Evolutionary conservation across 2,329 filamentous ascomycete genomes (phyloP).

Genomic region (Pestalotiopsis sp.): DNA sequence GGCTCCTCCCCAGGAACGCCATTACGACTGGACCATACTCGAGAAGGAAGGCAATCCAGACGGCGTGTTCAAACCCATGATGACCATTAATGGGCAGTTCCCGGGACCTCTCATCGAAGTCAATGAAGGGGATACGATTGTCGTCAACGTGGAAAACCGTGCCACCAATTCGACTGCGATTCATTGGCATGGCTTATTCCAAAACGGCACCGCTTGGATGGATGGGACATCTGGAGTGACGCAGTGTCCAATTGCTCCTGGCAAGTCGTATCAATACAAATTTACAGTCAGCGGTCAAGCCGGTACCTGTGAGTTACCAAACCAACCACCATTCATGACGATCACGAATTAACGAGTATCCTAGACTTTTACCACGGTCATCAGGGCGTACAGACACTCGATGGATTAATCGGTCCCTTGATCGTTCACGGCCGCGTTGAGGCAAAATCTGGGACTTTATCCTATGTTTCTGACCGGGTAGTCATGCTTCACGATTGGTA

Average conservation of each 20-base stretch:
- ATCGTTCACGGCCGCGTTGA: constrained; percentile 61
- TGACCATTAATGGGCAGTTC: constrained; percentile 75
- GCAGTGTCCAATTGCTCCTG: constrained; percentile 68
- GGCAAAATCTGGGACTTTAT: constrained; percentile 48
- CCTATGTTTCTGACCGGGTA: constrained; percentile 60
- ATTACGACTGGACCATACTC: constrained; percentile 62
- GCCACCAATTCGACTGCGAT: constrained; percentile 67
- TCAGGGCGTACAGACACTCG: constrained; percentile 62
- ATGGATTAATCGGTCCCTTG: constrained; percentile 67
- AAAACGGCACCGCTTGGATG: constrained; percentile 75
- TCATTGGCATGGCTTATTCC: constrained; percentile 79
- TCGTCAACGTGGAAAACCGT: constrained; percentile 70
- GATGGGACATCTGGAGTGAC: constrained; percentile 71
- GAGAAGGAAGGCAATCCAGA: constrained; percentile 63
- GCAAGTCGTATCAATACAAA: constrained; percentile 64
- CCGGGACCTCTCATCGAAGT: constrained; percentile 73
- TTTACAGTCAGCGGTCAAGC: constrained; percentile 60
- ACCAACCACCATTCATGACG: background rate
- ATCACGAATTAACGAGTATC: background rate
- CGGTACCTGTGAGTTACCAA: constrained; percentile 36
- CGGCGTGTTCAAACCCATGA: constrained; percentile 57
- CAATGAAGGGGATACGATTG: constrained; percentile 71
- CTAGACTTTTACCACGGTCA: constrained; percentile 48
- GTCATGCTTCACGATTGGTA: constrained; percentile 73
- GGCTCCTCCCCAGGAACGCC: constrained; percentile 50